These are phyloP conservation scores for Crithidia thermophila DNA, from an alignment of 208 protist genomes.

Conservation along the genomic window DNA sequence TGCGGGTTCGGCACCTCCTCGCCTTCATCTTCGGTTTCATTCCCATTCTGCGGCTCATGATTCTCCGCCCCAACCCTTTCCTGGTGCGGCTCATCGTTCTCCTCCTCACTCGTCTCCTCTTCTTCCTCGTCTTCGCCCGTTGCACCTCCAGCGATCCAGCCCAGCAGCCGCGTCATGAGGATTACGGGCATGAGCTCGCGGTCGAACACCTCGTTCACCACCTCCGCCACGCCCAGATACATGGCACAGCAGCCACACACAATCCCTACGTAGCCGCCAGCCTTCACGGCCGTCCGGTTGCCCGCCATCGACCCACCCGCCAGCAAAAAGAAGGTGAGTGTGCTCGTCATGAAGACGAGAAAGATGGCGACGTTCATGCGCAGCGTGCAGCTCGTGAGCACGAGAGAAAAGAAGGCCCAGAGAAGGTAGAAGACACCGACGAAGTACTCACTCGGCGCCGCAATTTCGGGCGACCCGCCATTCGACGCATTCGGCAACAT, in stretches of 20 bases:
- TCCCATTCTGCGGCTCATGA: no score
- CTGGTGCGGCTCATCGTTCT: no score
- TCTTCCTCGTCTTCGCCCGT: not conserved
- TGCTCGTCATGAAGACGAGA: slow-evolving; percentile 26
- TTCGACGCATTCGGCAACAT: slow-evolving; percentile 28
- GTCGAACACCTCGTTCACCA: slow-evolving; percentile 46
- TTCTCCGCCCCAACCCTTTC: no score
- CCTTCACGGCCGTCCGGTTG: slow-evolving; percentile 14
- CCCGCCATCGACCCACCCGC: slow-evolving; percentile 7
- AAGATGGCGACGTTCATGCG: slow-evolving; percentile 25
- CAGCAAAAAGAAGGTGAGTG: slow-evolving; percentile 24
- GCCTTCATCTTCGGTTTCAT: not conserved
- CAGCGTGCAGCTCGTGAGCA: slow-evolving; percentile 18
- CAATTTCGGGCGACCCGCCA: not conserved
- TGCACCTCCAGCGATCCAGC: slow-evolving; percentile 15
- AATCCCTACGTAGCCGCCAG: slow-evolving; percentile 46
- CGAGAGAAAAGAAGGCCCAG: slow-evolving; percentile 25
- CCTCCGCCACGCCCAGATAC: slow-evolving; percentile 45
- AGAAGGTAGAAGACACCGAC: slow-evolving; percentile 16
- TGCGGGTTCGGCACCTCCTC: not conserved
- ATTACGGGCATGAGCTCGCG: slow-evolving; percentile 35
- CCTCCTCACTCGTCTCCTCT: not conserved
- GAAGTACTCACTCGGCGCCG: not conserved
- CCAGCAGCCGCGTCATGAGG: slow-evolving; percentile 19
- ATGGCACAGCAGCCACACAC: slow-evolving; percentile 44